A percentile compares a stretch with the other conserved stretches of the same genome.
Evolutionary conservation across 2,329 filamentous ascomycete species (phyloP).

Genomic region (Claviceps citrina): DNA sequence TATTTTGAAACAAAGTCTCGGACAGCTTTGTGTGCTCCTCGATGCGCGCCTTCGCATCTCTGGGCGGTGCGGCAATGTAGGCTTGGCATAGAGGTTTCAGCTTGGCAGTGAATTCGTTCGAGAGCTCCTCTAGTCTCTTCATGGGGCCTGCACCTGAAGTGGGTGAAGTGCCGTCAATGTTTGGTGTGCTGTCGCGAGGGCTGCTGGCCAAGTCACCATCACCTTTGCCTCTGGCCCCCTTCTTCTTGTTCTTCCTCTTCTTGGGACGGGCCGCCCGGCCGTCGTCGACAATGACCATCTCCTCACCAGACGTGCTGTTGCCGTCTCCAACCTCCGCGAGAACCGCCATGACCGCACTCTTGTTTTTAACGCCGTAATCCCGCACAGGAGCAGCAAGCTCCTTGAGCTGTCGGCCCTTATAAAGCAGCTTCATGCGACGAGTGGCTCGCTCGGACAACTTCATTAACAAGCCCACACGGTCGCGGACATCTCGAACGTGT

Average conservation of each 20-base stretch:
- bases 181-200: constrained; percentile 28
- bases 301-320: constrained; percentile 26
- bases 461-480: constrained; percentile 52
- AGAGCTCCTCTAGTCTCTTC: constrained; percentile 52
- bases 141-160: constrained; percentile 20
- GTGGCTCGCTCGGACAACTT: constrained; percentile 39
- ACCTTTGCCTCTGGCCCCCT: constrained; percentile 20
- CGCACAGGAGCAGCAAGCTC: constrained; percentile 42
- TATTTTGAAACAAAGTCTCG: constrained; percentile 62
- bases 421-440: constrained; percentile 48
- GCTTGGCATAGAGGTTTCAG: constrained; percentile 50
- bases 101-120: constrained; percentile 45
- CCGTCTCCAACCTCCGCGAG: constrained; percentile 24
- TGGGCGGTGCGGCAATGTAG: constrained; percentile 47
- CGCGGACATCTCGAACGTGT: constrained; percentile 47
- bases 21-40: constrained; percentile 63
- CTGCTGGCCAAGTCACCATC: constrained; percentile 25
- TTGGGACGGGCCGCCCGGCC: constrained; percentile 23
- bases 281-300: constrained; percentile 25
- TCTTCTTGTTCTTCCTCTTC: constrained; percentile 28
- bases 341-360: constrained; percentile 40
- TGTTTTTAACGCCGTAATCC: constrained; percentile 46
- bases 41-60: constrained; percentile 48
- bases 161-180: constrained; percentile 17
- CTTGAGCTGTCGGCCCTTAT: constrained; percentile 58